These are phyloP conservation scores for Apiospora phragmitis DNA, from an alignment of 2,329 filamentous ascomycete genomes.

Conservation along the genomic window DNA sequence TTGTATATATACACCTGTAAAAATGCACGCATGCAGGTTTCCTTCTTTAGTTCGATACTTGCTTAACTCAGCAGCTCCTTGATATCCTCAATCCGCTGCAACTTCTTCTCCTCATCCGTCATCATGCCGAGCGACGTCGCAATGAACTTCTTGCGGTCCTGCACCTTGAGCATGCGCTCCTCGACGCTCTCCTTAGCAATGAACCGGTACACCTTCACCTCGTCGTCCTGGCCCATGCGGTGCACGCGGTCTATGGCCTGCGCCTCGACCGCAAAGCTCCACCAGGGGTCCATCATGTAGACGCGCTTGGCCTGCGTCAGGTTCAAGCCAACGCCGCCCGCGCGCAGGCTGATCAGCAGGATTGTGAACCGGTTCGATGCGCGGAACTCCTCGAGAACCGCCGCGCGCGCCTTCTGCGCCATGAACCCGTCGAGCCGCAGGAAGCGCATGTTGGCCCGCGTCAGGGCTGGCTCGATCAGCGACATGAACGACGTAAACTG, in stretches of 20 bases:
- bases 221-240: constrained; percentile 87
- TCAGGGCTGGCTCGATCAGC: constrained; percentile 81
- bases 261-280: constrained; percentile 94
- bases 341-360: constrained; percentile 79
- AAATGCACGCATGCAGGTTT: not conserved
- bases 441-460: constrained; percentile 69
- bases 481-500: constrained; percentile 97
- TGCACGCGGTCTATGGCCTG: constrained; percentile 98
- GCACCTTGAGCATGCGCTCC: constrained; percentile 89
- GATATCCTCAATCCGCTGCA: constrained; percentile 90
- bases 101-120: constrained; percentile 87
- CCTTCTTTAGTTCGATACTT: not conserved
- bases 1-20: not conserved
- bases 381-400: constrained; percentile 74
- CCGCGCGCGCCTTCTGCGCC: constrained; percentile 79
- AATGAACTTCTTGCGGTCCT: constrained; percentile 95
- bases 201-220: constrained; percentile 85
- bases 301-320: constrained; percentile 85
- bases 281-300: constrained; percentile 99
- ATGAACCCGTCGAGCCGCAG: constrained; percentile 92
- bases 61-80: constrained; percentile 79
- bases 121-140: constrained; percentile 95
- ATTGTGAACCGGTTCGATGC: constrained; percentile 65
- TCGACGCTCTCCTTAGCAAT: constrained; percentile 91
- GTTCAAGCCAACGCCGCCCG: constrained; percentile 92